phyloP scores from a whole-genome alignment of 2,329 filamentous ascomycete genomes.

The Exophiala spinifera region DNA sequence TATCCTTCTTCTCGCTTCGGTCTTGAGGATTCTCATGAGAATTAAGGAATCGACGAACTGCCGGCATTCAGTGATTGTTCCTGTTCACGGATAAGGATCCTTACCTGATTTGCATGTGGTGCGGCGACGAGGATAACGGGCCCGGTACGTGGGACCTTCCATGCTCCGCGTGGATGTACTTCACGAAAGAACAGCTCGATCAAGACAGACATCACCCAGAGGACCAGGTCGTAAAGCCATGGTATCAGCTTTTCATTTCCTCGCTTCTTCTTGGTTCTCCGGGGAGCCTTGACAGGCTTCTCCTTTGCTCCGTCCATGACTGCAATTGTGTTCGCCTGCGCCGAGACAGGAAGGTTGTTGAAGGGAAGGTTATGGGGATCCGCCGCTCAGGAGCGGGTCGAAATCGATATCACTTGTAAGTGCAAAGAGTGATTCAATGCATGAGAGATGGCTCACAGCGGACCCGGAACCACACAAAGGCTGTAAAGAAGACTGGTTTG shows the following conservation, averaged over 20 bases:
- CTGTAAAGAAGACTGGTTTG: too few relatives aligned
- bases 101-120: conserved; percentile 90
- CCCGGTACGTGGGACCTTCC: conserved; percentile 85
- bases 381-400: too few relatives aligned
- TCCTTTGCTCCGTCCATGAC: not conserved
- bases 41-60: conserved; percentile 95
- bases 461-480: too few relatives aligned
- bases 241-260: conserved; percentile 45
- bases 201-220: conserved; percentile 60
- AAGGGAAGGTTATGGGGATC: too few relatives aligned
- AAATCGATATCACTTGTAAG: too few relatives aligned
- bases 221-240: conserved; percentile 50
- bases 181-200: conserved; percentile 98
- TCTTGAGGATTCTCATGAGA: conserved; percentile 83
- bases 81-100: conserved; percentile 28
- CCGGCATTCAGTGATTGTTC: conserved; percentile 8
- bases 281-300: conserved; percentile 8
- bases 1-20: conserved; percentile 81
- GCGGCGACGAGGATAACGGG: conserved; percentile 94
- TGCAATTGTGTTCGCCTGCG: not conserved
- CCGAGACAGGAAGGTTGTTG: too few relatives aligned
- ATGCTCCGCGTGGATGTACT: conserved; percentile 89
- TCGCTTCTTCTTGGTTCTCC: conserved; percentile 35
- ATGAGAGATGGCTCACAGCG: too few relatives aligned
- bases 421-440: too few relatives aligned